phyloP scores from a whole-genome alignment of 495 filamentous ascomycete genomes.

The Trichoderma asperelloides region DNA sequence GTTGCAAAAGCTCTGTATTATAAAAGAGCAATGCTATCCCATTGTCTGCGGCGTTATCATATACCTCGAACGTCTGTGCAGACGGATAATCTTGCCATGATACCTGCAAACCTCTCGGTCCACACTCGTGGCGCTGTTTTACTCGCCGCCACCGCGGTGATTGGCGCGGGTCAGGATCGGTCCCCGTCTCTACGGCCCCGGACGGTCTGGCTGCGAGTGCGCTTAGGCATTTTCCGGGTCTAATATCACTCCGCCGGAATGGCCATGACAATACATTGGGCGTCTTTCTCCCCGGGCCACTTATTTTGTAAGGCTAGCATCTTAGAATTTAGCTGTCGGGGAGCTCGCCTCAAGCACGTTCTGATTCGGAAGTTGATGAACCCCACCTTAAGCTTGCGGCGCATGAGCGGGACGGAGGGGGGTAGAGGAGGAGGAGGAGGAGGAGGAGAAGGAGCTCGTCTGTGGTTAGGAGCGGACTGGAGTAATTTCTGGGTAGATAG shows the following conservation, averaged over 20 bases:
- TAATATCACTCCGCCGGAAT: not conserved
- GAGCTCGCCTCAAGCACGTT: not conserved
- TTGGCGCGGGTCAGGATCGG: conserved; percentile 1
- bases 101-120: not conserved
- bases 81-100: not conserved
- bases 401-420: not conserved
- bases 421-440: not conserved
- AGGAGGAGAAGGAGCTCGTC: not conserved
- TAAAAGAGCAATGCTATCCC: too few species aligned
- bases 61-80: not conserved
- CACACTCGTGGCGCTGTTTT: not conserved
- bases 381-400: not conserved
- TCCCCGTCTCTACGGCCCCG: conserved; percentile 3
- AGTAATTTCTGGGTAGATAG: not conserved
- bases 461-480: not conserved
- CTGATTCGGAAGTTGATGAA: not conserved
- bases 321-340: not conserved
- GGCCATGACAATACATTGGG: not conserved
- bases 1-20: too few species aligned
- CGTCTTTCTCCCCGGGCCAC: not conserved
- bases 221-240: conserved; percentile 2
- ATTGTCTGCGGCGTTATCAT: too few species aligned
- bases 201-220: not conserved
- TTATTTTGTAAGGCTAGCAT: not conserved
- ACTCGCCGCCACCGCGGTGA: not conserved